Conservation (phyloP, 2,329 filamentous ascomycete species). For the Fusarium camptoceras region DNA sequence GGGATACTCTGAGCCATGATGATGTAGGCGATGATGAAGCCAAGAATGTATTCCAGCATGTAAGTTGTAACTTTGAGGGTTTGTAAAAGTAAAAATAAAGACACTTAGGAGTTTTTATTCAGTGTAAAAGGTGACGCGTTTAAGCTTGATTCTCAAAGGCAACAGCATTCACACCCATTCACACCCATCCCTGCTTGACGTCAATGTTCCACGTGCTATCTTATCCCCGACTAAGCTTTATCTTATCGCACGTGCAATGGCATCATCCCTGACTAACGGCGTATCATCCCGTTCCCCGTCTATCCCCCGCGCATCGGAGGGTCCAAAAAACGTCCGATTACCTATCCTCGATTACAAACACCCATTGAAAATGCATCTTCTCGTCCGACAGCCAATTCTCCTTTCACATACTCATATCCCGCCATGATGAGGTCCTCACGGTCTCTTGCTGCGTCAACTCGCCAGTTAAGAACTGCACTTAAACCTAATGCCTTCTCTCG, state of each 20-base stretch:
- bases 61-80: background rate
- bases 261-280: constrained; percentile 37
- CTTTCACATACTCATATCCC: constrained; percentile 2
- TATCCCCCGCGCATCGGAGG: constrained; percentile 32
- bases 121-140: constrained; percentile 34
- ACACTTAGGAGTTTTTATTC: background rate
- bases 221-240: constrained; percentile 17
- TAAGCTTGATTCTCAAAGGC: constrained; percentile 23
- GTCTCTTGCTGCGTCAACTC: constrained; percentile 34
- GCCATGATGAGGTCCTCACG: constrained; percentile 45
- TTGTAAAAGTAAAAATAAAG: background rate
- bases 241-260: constrained; percentile 46
- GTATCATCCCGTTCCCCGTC: constrained; percentile 28
- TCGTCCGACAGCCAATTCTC: background rate
- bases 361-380: constrained; percentile 23
- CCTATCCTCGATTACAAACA: constrained; percentile 43
- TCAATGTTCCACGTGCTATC: constrained; percentile 28
- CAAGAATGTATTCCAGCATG: constrained; percentile 33
- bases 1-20: constrained; percentile 48
- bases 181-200: constrained; percentile 23
- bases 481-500: background rate
- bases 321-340: constrained; percentile 19
- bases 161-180: constrained; percentile 26
- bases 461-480: constrained; percentile 31
- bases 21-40: constrained; percentile 28